Conservation (phyloP, 345 rosid species). For the Corchorus capsularis region DNA sequence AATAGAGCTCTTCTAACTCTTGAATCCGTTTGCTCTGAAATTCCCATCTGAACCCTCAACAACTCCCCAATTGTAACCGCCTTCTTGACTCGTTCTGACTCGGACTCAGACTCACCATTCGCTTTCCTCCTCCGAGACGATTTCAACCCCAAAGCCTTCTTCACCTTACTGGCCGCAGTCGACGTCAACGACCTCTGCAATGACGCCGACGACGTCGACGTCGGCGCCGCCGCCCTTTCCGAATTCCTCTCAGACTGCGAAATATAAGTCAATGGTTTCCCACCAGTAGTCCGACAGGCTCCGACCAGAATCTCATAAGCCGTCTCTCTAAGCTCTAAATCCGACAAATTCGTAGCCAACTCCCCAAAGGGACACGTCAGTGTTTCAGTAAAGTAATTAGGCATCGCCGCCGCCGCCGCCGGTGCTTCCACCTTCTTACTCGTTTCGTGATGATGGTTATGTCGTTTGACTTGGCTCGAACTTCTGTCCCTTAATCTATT, state of each 20-base stretch:
- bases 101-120: conserved; percentile 40
- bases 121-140: conserved; percentile 37
- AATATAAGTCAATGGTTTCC: conserved; percentile 67
- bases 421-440: background rate
- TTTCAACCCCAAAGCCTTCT: conserved; percentile 91
- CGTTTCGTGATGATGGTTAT: background rate
- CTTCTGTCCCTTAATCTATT: conserved; percentile 5
- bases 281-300: conserved; percentile 70
- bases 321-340: conserved; percentile 78
- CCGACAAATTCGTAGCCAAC: conserved; percentile 50
- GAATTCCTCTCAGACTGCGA: conserved; percentile 51
- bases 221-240: conserved; percentile 17
- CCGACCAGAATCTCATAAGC: conserved; percentile 92
- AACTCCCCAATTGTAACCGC: conserved; percentile 81
- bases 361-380: conserved; percentile 61
- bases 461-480: conserved; percentile 14
- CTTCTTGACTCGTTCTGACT: conserved; percentile 43
- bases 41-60: conserved; percentile 77
- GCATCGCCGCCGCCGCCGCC: conserved; percentile 23
- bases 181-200: conserved; percentile 84
- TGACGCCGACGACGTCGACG: conserved; percentile 36
- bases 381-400: conserved; percentile 33
- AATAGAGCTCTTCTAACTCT: conserved; percentile 84
- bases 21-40: conserved; percentile 79
- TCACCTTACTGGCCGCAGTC: conserved; percentile 86